Evolutionary conservation across 1,284 basidiomycete genomes (phyloP).

Genomic region (Inonotus obliquus): DNA sequence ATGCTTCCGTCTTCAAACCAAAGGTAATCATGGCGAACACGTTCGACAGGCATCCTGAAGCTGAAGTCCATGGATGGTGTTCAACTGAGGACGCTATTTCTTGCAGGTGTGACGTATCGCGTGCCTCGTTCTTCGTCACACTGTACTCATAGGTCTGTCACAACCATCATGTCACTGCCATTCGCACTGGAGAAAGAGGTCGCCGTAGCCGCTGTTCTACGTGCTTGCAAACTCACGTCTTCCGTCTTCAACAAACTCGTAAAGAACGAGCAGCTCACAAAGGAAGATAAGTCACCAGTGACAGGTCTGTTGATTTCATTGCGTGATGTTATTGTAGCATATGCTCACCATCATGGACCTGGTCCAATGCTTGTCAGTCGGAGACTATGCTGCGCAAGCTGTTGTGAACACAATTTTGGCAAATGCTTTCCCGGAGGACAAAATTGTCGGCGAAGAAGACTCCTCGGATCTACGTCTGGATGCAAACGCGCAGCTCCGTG

Average conservation of each 20-base stretch:
- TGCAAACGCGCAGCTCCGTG: conserved; percentile 47
- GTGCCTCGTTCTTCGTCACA: background rate
- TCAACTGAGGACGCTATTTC: background rate
- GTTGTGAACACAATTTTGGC: conserved; percentile 78
- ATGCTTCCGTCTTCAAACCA: conserved; percentile 2
- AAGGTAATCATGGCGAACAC: background rate
- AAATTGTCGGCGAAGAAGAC: conserved; percentile 96
- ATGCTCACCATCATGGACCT: too few species aligned
- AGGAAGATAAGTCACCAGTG: conserved; percentile 94
- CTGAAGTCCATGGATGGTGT: background rate
- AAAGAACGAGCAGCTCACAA: conserved; percentile 83
- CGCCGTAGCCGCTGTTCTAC: conserved; percentile 85
- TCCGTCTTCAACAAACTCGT: conserved; percentile 88
- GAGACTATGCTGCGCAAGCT: conserved; percentile 88
- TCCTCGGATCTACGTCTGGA: conserved; percentile 70
- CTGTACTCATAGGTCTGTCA: background rate
- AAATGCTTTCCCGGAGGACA: conserved; percentile 78
- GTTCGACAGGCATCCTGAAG: background rate
- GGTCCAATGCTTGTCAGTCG: conserved; percentile 54
- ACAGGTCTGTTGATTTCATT: conserved; percentile 55
- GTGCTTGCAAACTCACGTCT: conserved; percentile 82
- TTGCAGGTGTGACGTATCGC: background rate
- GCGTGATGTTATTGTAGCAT: too few species aligned
- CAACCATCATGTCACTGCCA: conserved; percentile 30
- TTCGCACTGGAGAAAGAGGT: conserved; percentile 59